Conservation (phyloP, 768 basidiomycete genomes). For the Gloeopeniophorella convolvens region DNA sequence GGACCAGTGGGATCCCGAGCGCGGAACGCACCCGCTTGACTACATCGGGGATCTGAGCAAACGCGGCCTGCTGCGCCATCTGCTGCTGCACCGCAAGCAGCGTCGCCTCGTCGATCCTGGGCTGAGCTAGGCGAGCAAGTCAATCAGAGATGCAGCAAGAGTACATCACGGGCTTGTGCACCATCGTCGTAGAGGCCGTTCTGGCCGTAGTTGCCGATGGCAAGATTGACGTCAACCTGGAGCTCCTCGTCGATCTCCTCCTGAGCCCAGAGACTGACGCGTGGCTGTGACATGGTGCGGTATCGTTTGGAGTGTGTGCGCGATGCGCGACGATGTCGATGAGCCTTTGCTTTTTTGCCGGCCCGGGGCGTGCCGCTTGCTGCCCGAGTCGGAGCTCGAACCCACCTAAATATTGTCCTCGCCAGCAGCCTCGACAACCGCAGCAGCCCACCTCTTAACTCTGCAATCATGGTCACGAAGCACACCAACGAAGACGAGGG, state of each 20-base stretch:
- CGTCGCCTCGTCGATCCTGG: conserved; percentile 66
- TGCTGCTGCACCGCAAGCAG: conserved; percentile 73
- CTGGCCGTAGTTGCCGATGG: conserved; percentile 65
- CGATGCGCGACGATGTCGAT: neutral
- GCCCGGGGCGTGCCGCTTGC: too few relatives aligned
- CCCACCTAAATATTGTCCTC: too few relatives aligned
- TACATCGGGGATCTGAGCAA: conserved; percentile 79
- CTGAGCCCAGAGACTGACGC: conserved; percentile 66
- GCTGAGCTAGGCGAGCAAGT: conserved; percentile 33
- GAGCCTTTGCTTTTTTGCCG: neutral
- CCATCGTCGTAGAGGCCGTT: conserved; percentile 64
- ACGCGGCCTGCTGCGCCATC: conserved; percentile 76
- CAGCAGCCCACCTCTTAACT: neutral
- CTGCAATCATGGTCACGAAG: conserved; percentile 2
- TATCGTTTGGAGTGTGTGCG: too few relatives aligned
- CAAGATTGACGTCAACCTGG: conserved; percentile 60
- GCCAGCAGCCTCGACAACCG: too few relatives aligned
- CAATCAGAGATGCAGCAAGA: neutral
- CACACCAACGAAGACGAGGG: neutral
- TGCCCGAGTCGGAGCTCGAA: too few relatives aligned
- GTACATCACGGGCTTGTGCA: conserved; percentile 27
- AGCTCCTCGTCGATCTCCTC: conserved; percentile 78
- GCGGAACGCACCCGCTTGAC: conserved; percentile 68
- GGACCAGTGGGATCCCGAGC: neutral
- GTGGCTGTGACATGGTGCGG: conserved; percentile 53